Conservation (phyloP, 306 rosid genomes). For the Trifolium pratense region DNA sequence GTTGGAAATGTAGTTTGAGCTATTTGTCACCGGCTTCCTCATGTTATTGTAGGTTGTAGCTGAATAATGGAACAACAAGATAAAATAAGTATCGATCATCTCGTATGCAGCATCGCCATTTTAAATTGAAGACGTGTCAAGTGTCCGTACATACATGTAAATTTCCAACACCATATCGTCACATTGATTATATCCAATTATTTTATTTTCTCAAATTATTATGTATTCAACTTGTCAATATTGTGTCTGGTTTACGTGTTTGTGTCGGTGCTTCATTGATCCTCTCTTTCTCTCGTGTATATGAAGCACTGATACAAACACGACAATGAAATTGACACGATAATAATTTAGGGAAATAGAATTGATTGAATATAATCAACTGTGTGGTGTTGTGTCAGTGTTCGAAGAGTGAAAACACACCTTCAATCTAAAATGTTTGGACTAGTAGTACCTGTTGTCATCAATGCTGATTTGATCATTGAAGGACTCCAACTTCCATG, state of each 20-base stretch:
- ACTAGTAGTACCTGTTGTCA: slow-evolving; percentile 78
- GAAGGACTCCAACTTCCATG: slow-evolving; percentile 77
- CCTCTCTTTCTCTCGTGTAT: background rate
- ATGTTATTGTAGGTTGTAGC: slow-evolving; percentile 71
- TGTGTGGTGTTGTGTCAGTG: background rate
- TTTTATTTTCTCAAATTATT: too few species aligned
- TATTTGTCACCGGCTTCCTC: slow-evolving; percentile 72
- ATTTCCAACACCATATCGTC: background rate
- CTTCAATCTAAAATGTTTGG: background rate
- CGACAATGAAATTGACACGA: background rate
- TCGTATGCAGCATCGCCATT: background rate
- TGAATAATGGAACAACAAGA: slow-evolving; percentile 49
- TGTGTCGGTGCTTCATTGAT: background rate
- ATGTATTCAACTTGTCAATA: background rate
- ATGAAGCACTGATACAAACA: background rate
- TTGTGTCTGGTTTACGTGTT: background rate
- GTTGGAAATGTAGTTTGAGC: slow-evolving; percentile 59
- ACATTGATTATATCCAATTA: too few species aligned
- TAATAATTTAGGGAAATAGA: background rate
- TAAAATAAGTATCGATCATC: background rate
- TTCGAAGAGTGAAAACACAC: background rate
- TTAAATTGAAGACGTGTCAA: background rate
- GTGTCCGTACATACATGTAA: background rate
- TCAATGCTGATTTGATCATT: slow-evolving; percentile 88
- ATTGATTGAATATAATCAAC: background rate